phyloP scores from a whole-genome alignment of 176 grass and related monocot species.

The Oryza meyeriana region DNA sequence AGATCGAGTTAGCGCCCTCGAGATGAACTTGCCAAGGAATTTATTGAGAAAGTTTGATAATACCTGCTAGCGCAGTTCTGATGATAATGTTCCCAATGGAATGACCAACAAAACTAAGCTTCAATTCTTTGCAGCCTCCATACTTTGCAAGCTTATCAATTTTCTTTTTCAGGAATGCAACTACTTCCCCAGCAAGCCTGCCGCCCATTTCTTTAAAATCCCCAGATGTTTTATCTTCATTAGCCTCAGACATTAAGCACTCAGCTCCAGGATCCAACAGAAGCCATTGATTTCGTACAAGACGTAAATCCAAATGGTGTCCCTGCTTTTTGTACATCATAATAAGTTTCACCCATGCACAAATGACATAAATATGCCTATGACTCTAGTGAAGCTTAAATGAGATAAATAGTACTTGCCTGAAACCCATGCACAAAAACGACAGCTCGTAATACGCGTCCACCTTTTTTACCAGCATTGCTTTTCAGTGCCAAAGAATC shows the following conservation, averaged over 20 bases:
- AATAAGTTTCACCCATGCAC: slow-evolving; percentile 24
- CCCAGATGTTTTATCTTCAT: slow-evolving; percentile 93
- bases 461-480: slow-evolving; percentile 56
- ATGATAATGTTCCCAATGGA: slow-evolving; percentile 98
- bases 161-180: slow-evolving; percentile 79
- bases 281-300: slow-evolving; percentile 97
- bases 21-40: slow-evolving; percentile 14
- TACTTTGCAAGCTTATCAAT: slow-evolving; percentile 72
- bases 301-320: slow-evolving; percentile 92
- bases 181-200: slow-evolving; percentile 77
- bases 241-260: slow-evolving; percentile 96
- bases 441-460: slow-evolving; percentile 68
- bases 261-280: slow-evolving; percentile 91
- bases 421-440: slow-evolving; percentile 99
- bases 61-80: slow-evolving; percentile 86
- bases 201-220: slow-evolving; percentile 96
- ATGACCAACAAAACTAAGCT: slow-evolving; percentile 98
- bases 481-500: slow-evolving; percentile 39
- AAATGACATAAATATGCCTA: not conserved
- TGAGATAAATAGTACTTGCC: slow-evolving; percentile 37
- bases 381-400: slow-evolving; percentile 18
- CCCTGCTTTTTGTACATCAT: slow-evolving; percentile 48
- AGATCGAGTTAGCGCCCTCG: slow-evolving; percentile 15
- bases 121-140: slow-evolving; percentile 90
- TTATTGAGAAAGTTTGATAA: slow-evolving; percentile 28